phyloP scores from a whole-genome alignment of 352 stramenopile genomes.

The Phytophthora pistaciae region DNA sequence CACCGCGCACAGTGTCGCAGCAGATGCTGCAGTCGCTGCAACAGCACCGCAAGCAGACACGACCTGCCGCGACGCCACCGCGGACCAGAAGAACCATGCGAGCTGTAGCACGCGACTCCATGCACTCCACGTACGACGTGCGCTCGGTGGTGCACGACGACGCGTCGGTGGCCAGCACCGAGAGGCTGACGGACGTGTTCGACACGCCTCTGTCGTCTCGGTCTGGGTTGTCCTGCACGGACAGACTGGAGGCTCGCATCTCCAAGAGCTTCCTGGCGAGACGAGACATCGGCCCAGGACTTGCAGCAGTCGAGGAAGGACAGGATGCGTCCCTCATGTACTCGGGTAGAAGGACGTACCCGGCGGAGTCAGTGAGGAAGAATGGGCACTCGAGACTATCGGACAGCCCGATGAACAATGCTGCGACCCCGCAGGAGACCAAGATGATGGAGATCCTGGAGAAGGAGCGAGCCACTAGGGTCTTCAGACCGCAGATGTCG shows the following conservation, averaged over 20 bases:
- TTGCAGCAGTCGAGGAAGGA: slow-evolving; percentile 25
- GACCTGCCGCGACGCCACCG: slow-evolving; percentile 7
- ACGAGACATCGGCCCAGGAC: slow-evolving; percentile 30
- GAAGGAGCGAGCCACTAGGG: slow-evolving; percentile 39
- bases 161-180: slow-evolving; percentile 13
- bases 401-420: slow-evolving; percentile 24
- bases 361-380: slow-evolving; percentile 63
- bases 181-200: slow-evolving; percentile 22
- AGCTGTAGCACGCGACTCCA: slow-evolving; percentile 7
- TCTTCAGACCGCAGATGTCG: slow-evolving; percentile 19
- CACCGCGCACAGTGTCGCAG: slow-evolving; percentile 59
- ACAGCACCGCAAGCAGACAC: slow-evolving; percentile 41
- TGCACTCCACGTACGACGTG: slow-evolving; percentile 19
- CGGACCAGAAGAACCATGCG: slow-evolving; percentile 1
- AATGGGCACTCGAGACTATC: slow-evolving; percentile 52
- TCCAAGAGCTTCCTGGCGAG: slow-evolving; percentile 56
- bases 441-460: slow-evolving; percentile 53
- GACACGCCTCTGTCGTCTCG: slow-evolving; percentile 38
- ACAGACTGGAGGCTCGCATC: slow-evolving; percentile 75
- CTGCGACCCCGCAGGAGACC: slow-evolving; percentile 33
- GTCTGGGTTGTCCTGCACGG: slow-evolving; percentile 46
- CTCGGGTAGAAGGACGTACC: slow-evolving; percentile 73
- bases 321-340: slow-evolving; percentile 63
- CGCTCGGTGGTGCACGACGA: slow-evolving; percentile 13
- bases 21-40: slow-evolving; percentile 70